Evolutionary conservation across 116 monocot genomes (phyloP).

Genomic region (Papilionanthe hybrid): DNA sequence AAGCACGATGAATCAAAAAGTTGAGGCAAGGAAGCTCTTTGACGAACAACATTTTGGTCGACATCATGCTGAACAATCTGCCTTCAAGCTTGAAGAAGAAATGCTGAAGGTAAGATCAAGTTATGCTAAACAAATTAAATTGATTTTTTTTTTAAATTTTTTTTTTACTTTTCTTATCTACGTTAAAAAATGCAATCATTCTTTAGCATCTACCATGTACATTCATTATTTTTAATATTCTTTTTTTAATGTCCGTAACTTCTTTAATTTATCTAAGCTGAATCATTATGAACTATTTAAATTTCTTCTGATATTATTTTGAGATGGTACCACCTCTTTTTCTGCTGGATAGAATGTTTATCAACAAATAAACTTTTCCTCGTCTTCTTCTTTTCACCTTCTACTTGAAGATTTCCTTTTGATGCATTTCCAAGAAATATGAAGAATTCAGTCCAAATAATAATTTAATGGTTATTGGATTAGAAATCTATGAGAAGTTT

Average conservation of each 20-base stretch:
- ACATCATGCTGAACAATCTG: conserved; percentile 73
- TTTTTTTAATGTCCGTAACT: background rate
- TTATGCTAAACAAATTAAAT: background rate
- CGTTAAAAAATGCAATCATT: background rate
- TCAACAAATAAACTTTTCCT: background rate
- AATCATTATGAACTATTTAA: background rate
- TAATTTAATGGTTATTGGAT: no score
- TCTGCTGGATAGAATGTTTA: background rate
- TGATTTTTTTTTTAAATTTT: no score
- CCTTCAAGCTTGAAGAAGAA: conserved; percentile 71
- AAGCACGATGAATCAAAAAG: conserved; percentile 44
- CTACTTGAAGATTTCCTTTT: no score
- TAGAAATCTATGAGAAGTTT: no score
- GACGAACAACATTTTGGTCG: conserved; percentile 93
- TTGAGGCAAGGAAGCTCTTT: conserved; percentile 55
- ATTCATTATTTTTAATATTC: background rate
- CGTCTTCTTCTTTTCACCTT: background rate
- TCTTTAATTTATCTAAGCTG: background rate
- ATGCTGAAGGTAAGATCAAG: conserved; percentile 64
- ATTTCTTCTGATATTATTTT: background rate
- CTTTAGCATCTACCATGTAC: background rate
- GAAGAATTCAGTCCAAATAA: no score
- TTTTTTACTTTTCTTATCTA: background rate
- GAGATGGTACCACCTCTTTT: background rate
- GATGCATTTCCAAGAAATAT: no score